Percentiles rank a stretch among this genome's conserved stretches.
phyloP scores from a whole-genome alignment of 2,329 filamentous ascomycete genomes.

The Dryadomyces quercus-mongolicae region DNA sequence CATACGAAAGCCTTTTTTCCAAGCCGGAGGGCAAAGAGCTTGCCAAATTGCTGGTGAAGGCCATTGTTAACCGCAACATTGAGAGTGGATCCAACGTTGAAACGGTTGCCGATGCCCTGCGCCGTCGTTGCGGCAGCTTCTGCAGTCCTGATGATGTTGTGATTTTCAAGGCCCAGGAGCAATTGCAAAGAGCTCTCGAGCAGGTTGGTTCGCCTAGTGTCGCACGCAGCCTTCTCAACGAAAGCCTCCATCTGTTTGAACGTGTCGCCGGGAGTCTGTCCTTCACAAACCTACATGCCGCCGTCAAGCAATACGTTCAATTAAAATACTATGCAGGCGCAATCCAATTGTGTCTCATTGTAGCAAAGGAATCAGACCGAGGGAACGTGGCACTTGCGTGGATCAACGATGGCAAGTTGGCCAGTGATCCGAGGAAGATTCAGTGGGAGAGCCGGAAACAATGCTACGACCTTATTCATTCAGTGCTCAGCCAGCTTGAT shows the following conservation, averaged over 20 bases:
- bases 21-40: slow-evolving; percentile 69
- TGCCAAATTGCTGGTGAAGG: slow-evolving; percentile 89
- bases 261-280: slow-evolving; percentile 77
- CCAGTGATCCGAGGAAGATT: slow-evolving; percentile 53
- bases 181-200: slow-evolving; percentile 78
- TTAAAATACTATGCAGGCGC: slow-evolving; percentile 90
- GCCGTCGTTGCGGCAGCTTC: slow-evolving; percentile 88
- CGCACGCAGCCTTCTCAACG: slow-evolving; percentile 69
- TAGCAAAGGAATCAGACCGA: slow-evolving; percentile 75
- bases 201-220: slow-evolving; percentile 62
- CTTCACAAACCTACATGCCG: slow-evolving; percentile 65
- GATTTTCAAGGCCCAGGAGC: slow-evolving; percentile 96
- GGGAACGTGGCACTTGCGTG: slow-evolving; percentile 76
- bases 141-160: slow-evolving; percentile 95
- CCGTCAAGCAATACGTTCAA: slow-evolving; percentile 65
- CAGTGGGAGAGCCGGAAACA: slow-evolving; percentile 59
- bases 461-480: slow-evolving; percentile 81
- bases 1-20: slow-evolving; percentile 80
- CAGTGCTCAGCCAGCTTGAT: slow-evolving; percentile 70
- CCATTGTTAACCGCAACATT: slow-evolving; percentile 96
- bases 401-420: slow-evolving; percentile 72
- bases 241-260: slow-evolving; percentile 79
- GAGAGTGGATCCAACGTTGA: slow-evolving; percentile 95
- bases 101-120: slow-evolving; percentile 87
- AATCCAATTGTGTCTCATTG: slow-evolving; percentile 73